phyloP scores from a whole-genome alignment of 225 moss, liverwort and hornwort genomes.

The Physcomitrellopsis africana region DNA sequence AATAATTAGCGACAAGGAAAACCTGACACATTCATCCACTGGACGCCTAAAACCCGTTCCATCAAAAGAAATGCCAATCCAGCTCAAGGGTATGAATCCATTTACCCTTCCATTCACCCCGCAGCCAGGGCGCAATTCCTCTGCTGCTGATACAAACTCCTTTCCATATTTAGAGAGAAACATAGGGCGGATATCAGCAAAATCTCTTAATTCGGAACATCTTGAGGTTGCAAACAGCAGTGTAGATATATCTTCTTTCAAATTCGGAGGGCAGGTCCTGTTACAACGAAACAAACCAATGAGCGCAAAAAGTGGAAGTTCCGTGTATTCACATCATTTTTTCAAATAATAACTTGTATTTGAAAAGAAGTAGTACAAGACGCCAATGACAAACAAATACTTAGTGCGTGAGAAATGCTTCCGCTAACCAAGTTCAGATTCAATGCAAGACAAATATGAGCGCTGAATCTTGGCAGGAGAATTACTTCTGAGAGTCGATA shows the following conservation, averaged over 20 bases:
- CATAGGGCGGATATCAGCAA: constrained; percentile 61
- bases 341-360: no score
- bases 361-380: no score
- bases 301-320: constrained; percentile 6
- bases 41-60: background rate
- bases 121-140: constrained; percentile 66
- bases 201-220: constrained; percentile 73
- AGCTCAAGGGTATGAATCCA: constrained; percentile 12
- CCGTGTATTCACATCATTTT: background rate
- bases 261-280: constrained; percentile 72
- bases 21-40: background rate
- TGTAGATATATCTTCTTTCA: constrained; percentile 71
- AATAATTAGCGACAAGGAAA: background rate
- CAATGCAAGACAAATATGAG: background rate
- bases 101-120: constrained; percentile 71
- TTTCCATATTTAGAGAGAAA: constrained; percentile 78
- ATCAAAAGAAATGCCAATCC: constrained; percentile 7
- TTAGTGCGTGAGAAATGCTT: constrained; percentile 11
- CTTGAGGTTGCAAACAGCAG: constrained; percentile 71
- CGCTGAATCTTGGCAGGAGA: background rate
- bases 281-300: constrained; percentile 16
- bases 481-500: constrained; percentile 75
- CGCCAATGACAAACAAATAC: background rate
- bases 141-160: constrained; percentile 65
- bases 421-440: background rate